phyloP scores from a whole-genome alignment of 345 rosid species.

The Populus davidiana region DNA sequence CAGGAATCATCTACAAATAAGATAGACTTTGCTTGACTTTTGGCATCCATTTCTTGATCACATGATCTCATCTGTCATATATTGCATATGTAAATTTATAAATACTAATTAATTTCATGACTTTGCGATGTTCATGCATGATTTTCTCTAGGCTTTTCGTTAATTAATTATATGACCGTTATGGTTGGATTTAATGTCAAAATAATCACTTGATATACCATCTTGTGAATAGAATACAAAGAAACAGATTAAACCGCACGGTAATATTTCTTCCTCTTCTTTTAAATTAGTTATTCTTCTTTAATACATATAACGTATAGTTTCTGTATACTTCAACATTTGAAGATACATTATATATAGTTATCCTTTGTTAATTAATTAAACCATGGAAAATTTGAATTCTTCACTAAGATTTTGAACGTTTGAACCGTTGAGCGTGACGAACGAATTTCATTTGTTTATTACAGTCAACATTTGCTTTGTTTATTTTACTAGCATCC shows the following conservation, averaged over 20 bases:
- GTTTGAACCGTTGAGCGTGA: not conserved
- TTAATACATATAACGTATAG: too few species aligned
- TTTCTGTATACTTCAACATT: too few species aligned
- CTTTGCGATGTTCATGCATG: constrained; percentile 31
- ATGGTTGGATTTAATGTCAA: not conserved
- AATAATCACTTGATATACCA: not conserved
- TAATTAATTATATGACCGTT: not conserved
- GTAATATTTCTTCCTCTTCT: too few species aligned
- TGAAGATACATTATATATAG: too few species aligned
- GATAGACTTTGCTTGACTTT: constrained; percentile 1
- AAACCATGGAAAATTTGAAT: too few species aligned
- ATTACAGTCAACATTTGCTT: too few species aligned
- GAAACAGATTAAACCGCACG: too few species aligned
- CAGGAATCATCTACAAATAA: constrained; percentile 2
- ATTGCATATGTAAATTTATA: not conserved
- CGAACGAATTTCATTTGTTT: too few species aligned
- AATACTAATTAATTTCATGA: not conserved
- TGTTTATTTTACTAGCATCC: too few species aligned
- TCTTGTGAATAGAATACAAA: not conserved
- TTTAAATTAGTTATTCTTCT: too few species aligned
- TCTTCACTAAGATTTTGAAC: not conserved
- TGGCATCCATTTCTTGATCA: constrained; percentile 8
- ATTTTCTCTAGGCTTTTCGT: constrained; percentile 10
- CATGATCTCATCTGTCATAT: constrained; percentile 35
- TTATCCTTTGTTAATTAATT: too few species aligned